Percentiles rank a stretch among this genome's conserved stretches.
These are phyloP conservation scores for Astrocystis sublimbata DNA, from an alignment of 495 filamentous ascomycete species.

Conservation along the genomic window DNA sequence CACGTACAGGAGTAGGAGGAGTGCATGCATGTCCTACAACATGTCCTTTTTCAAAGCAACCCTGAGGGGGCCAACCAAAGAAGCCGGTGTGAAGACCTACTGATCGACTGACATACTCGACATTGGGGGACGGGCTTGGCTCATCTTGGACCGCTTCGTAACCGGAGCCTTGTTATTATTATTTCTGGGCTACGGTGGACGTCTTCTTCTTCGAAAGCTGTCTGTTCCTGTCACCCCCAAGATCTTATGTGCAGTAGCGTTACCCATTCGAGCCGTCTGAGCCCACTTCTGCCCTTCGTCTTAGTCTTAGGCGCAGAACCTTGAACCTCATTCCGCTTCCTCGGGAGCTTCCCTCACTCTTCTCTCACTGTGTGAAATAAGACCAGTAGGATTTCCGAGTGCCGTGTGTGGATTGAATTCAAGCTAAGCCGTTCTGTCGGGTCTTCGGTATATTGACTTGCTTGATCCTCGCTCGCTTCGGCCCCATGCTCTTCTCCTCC, in stretches of 20 bases:
- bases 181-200: conserved; percentile 4
- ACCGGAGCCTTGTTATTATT: neutral
- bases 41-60: conserved; percentile 3
- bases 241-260: conserved; percentile 21
- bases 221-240: neutral
- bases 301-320: neutral
- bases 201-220: neutral
- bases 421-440: neutral
- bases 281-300: conserved; percentile 7
- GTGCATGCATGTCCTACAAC: too few relatives aligned
- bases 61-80: neutral
- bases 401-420: too few relatives aligned
- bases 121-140: neutral
- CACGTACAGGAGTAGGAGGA: conserved; percentile 11
- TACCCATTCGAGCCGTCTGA: neutral
- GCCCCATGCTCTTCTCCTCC: conserved; percentile 15
- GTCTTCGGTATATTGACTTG: conserved; percentile 8
- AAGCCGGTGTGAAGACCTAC: neutral
- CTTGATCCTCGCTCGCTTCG: neutral
- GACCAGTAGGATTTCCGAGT: too few relatives aligned
- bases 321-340: conserved; percentile 7
- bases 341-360: conserved; percentile 5
- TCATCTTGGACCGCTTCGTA: neutral
- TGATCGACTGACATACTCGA: too few relatives aligned
- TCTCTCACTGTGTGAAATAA: too few relatives aligned